Evolutionary conservation across 495 filamentous ascomycete species (phyloP).

Genomic region (Barbatosphaeria neglecta): DNA sequence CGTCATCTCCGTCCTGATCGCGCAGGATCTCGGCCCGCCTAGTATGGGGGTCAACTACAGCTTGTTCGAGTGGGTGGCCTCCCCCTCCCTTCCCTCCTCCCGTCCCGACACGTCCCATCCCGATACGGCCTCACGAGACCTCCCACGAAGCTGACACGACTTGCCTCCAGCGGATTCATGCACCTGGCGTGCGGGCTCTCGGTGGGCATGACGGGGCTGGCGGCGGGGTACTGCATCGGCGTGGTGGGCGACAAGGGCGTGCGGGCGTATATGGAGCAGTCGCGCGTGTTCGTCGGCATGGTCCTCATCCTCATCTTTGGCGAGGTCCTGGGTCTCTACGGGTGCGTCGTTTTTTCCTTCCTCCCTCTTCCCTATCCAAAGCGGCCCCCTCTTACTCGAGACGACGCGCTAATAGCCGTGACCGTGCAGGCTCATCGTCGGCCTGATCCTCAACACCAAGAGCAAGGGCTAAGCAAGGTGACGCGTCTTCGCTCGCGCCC

Average conservation of each 20-base stretch:
- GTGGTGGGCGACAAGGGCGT: slow-evolving; percentile 91
- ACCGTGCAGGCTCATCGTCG: slow-evolving; percentile 29
- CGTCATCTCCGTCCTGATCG: slow-evolving; percentile 90
- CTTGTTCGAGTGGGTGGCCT: slow-evolving; percentile 79
- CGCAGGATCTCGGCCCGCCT: slow-evolving; percentile 65
- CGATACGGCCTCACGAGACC: too few species aligned
- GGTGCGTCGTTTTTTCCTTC: too few species aligned
- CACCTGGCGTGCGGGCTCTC: slow-evolving; percentile 85
- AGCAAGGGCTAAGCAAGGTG: slow-evolving; percentile 43
- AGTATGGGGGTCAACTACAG: slow-evolving; percentile 47
- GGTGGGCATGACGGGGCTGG: slow-evolving; percentile 82
- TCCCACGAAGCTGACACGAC: too few species aligned
- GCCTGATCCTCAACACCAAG: slow-evolving; percentile 43
- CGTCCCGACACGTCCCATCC: too few species aligned
- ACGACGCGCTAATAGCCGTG: not conserved
- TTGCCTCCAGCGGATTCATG: slow-evolving; percentile 71
- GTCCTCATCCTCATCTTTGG: slow-evolving; percentile 97
- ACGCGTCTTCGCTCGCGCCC: too few species aligned
- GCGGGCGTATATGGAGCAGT: slow-evolving; percentile 89
- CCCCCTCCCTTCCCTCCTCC: too few species aligned
- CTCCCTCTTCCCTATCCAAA: too few species aligned
- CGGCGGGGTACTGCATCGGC: slow-evolving; percentile 96
- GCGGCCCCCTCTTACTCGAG: not conserved
- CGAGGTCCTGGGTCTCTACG: slow-evolving; percentile 94
- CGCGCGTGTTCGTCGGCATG: slow-evolving; percentile 94